Base-by-base conservation (phyloP, 139 green algal species). In the Chlamydomonas eustigma region DNA sequence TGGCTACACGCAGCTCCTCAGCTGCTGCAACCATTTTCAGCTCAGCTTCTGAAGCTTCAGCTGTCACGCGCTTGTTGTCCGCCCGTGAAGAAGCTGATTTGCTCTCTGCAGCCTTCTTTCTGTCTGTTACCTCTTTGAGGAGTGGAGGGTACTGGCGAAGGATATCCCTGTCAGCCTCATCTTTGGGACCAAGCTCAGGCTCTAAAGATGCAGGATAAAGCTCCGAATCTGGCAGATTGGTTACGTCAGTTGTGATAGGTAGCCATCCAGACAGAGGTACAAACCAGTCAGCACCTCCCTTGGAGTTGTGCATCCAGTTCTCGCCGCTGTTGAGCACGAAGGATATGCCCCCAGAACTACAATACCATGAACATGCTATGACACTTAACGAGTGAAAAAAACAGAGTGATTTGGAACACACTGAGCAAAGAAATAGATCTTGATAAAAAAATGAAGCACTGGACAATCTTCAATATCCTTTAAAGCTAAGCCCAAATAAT, bases 261-360 rank as follows among this genome's bases (percentile, higher is more conserved):
- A 70, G 58, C 25, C 24, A 70, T 24, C 58, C 58, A 32, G 58
- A 8, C 58, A 70, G 58, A 24, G 32, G 6, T 32, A 70, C 58
- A 70, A 37, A 70, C 44, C 44, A 70, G 18, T 70, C 58, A 6
- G 6, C 34, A 28, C 18, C 58, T 6, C 28, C 28, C 25, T 18
- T 28, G 18, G 32, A 8, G 58, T 70, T 35, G 58, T 70, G 58
- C 58, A 70, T 32, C 58, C 58, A 70, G 25, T 70, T 8, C 25
- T 34, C 18, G 58, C 58, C 58, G 28, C 25, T 37, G 58, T 70
- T 70, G 58, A 70, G 58, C 25, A 70, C 58, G 28, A 70, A 70
- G 25, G 18, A 37, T 24, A 70, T 70, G 58, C 58, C 58, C 6
- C 58, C 58, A 28, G 58, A 37, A 28, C 58, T 70, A 28, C 58